A percentile compares a stretch with the other conserved stretches of the same genome.
phyloP scores from a whole-genome alignment of 1,284 basidiomycete genomes.

The Ceratobasidium theobromae region DNA sequence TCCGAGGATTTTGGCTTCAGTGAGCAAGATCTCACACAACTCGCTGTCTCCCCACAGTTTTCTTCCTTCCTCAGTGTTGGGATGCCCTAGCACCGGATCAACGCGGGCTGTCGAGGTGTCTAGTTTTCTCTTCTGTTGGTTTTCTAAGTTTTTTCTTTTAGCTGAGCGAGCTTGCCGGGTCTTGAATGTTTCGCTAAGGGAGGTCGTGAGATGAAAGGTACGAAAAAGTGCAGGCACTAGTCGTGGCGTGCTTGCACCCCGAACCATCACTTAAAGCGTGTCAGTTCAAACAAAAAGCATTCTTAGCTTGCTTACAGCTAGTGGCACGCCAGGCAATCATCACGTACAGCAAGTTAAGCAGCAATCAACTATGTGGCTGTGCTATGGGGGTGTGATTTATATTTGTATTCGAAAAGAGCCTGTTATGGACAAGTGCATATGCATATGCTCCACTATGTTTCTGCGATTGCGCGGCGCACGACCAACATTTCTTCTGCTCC shows the following conservation, averaged over 20 bases:
- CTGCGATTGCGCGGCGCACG: constrained; percentile 57
- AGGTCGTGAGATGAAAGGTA: constrained; percentile 2
- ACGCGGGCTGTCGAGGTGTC: background rate
- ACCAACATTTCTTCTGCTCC: constrained; percentile 69
- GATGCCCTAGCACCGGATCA: constrained; percentile 18
- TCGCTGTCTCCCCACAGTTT: constrained; percentile 24
- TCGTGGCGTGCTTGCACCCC: too few relatives aligned
- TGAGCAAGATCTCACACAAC: constrained; percentile 24
- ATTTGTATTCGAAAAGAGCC: background rate
- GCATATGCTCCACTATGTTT: background rate
- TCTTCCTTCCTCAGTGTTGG: constrained; percentile 2
- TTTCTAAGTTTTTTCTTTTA: constrained; percentile 23
- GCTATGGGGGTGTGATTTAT: background rate
- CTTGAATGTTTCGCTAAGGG: constrained; percentile 22
- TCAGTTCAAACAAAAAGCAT: too few relatives aligned
- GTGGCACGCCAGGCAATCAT: too few relatives aligned
- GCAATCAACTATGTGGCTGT: constrained; percentile 6
- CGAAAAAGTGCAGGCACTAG: background rate
- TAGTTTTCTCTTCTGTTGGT: background rate
- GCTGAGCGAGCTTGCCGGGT: constrained; percentile 14
- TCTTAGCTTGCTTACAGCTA: too few relatives aligned
- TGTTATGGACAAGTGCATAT: background rate
- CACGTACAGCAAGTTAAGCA: too few relatives aligned
- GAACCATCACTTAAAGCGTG: too few relatives aligned
- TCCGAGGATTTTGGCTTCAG: constrained; percentile 17